phyloP scores from a whole-genome alignment of 768 basidiomycete genomes.

The Serendipita sp. region DNA sequence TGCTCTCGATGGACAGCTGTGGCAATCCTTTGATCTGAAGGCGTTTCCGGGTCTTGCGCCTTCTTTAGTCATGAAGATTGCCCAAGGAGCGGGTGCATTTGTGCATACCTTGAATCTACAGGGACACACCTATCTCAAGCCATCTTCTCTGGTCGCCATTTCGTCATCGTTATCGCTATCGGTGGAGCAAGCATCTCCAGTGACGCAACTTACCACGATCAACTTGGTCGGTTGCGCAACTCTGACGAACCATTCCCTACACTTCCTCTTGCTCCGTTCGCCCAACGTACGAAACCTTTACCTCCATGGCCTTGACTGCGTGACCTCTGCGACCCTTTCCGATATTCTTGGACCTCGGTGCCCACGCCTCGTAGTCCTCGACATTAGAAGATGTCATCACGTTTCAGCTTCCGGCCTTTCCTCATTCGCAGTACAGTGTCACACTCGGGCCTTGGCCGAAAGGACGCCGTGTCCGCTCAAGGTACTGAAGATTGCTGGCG shows the following conservation, averaged over 20 bases:
- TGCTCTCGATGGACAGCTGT: conserved; percentile 76
- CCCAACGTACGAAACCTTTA: conserved; percentile 39
- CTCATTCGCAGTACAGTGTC: conserved; percentile 23
- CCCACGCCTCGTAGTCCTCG: conserved; percentile 37
- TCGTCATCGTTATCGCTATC: background rate
- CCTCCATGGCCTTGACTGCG: conserved; percentile 50
- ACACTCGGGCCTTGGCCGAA: conserved; percentile 14
- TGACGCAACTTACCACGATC: conserved; percentile 51
- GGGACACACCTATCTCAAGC: conserved; percentile 38
- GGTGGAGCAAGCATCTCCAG: background rate
- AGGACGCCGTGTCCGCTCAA: conserved; percentile 24
- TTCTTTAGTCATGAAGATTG: conserved; percentile 34
- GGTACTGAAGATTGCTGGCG: conserved; percentile 49
- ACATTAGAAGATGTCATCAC: conserved; percentile 55
- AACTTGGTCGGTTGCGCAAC: conserved; percentile 57
- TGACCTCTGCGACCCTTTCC: conserved; percentile 53
- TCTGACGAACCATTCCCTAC: conserved; percentile 49
- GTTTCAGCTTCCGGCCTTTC: conserved; percentile 49
- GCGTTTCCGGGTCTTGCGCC: conserved; percentile 39
- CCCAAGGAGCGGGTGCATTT: conserved; percentile 44
- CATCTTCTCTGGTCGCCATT: conserved; percentile 33
- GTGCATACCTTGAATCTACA: conserved; percentile 41
- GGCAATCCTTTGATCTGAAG: conserved; percentile 46
- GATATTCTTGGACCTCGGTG: conserved; percentile 45
- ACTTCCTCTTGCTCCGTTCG: conserved; percentile 50